Conservation (phyloP, 2,329 filamentous ascomycete genomes). For the Aspergillus eucalypticola region DNA sequence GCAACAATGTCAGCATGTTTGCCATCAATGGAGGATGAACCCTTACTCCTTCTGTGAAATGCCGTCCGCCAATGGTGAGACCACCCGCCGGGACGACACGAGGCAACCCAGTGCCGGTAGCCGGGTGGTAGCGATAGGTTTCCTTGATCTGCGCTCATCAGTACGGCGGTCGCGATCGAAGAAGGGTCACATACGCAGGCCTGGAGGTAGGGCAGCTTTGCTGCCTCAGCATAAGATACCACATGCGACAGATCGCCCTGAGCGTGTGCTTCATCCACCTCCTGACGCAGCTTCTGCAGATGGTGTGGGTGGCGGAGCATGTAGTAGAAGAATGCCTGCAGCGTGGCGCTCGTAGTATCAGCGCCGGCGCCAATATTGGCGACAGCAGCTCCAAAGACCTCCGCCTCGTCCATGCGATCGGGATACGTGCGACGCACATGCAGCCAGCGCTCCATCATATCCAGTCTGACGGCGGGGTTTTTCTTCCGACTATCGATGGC, state of each 20-base stretch:
- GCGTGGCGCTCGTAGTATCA: slow-evolving; percentile 40
- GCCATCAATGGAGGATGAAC: neutral
- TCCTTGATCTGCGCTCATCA: slow-evolving; percentile 36
- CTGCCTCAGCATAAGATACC: slow-evolving; percentile 29
- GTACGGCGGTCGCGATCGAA: neutral
- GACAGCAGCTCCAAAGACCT: slow-evolving; percentile 38
- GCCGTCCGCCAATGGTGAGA: slow-evolving; percentile 32
- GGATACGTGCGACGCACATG: slow-evolving; percentile 33
- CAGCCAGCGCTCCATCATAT: slow-evolving; percentile 43
- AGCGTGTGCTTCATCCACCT: slow-evolving; percentile 26
- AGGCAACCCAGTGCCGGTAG: slow-evolving; percentile 31
- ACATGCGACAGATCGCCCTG: slow-evolving; percentile 23
- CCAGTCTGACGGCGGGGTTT: slow-evolving; percentile 34
- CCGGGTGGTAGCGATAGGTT: slow-evolving; percentile 37
- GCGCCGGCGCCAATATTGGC: slow-evolving; percentile 41
- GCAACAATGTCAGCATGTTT: neutral
- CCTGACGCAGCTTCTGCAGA: slow-evolving; percentile 18
- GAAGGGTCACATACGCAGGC: slow-evolving; percentile 30
- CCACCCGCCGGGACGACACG: slow-evolving; percentile 34
- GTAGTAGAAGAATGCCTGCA: slow-evolving; percentile 41
- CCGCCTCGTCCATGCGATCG: slow-evolving; percentile 35
- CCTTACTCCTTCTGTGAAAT: slow-evolving; percentile 31
- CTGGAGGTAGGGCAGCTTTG: slow-evolving; percentile 38
- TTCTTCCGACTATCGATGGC: slow-evolving; percentile 35
- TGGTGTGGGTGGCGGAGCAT: slow-evolving; percentile 31